Percentiles rank a stretch among this genome's conserved stretches.
Conservation (phyloP, 2,329 filamentous ascomycete species). For the Alternaria ventricosa region DNA sequence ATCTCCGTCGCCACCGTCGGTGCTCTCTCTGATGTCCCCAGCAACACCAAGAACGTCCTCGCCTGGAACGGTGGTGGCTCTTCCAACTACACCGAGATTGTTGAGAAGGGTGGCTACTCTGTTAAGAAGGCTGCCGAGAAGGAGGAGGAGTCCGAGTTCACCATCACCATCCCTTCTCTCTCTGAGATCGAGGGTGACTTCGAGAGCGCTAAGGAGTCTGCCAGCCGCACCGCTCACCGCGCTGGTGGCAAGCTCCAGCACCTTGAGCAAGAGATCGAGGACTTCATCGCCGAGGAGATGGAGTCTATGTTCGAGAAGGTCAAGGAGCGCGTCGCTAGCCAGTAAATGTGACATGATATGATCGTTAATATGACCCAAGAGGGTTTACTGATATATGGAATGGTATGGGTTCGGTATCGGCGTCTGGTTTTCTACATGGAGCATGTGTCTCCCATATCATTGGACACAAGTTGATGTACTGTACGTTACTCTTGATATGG, state of each 20-base stretch:
- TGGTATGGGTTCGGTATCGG: slow-evolving; percentile 11
- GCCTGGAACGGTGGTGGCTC: slow-evolving; percentile 98
- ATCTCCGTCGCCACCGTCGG: slow-evolving; percentile 81
- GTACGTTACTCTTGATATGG: slow-evolving; percentile 10
- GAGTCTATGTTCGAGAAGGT: slow-evolving; percentile 63
- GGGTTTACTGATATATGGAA: slow-evolving; percentile 8
- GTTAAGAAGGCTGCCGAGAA: slow-evolving; percentile 45
- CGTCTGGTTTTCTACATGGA: slow-evolving; percentile 11
- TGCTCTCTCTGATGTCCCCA: slow-evolving; percentile 80
- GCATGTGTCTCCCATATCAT: slow-evolving; percentile 13
- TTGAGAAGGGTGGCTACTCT: slow-evolving; percentile 75
- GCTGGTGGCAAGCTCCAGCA: slow-evolving; percentile 57
- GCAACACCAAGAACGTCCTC: slow-evolving; percentile 89
- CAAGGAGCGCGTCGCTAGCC: slow-evolving; percentile 45
- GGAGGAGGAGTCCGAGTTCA: slow-evolving; percentile 47
- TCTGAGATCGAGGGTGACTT: slow-evolving; percentile 46
- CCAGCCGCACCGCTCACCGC: slow-evolving; percentile 50
- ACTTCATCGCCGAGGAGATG: slow-evolving; percentile 57
- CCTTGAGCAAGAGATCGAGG: slow-evolving; percentile 53
- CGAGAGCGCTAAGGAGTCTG: slow-evolving; percentile 44
- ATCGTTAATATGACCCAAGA: slow-evolving; percentile 2
- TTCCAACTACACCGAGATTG: slow-evolving; percentile 86
- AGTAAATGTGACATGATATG: slow-evolving; percentile 27
- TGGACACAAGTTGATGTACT: slow-evolving; percentile 21
- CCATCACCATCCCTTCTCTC: slow-evolving; percentile 47